Evolutionary conservation across 192 early-diverging fungal genomes (phyloP).

Genomic region (Fimicolochytrium jonesii): DNA sequence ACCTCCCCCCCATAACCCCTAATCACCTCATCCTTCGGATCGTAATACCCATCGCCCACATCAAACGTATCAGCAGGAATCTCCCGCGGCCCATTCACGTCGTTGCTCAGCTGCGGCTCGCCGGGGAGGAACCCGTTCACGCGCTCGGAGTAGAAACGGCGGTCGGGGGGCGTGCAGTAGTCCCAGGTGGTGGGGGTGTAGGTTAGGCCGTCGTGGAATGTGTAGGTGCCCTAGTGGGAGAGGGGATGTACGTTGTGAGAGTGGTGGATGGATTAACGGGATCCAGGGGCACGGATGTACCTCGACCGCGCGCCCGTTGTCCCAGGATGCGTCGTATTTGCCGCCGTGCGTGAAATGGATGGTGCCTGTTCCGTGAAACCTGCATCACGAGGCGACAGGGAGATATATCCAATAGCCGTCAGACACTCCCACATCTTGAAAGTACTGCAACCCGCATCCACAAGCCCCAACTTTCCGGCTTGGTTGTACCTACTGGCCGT

Average conservation of each 20-base stretch:
- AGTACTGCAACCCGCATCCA: too few species aligned
- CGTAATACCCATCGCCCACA: constrained; percentile 38
- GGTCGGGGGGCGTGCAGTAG: constrained; percentile 50
- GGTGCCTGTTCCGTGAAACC: constrained; percentile 55
- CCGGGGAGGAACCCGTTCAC: constrained; percentile 44
- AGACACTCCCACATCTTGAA: too few species aligned
- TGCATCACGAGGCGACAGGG: too few species aligned
- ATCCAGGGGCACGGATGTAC: too few species aligned
- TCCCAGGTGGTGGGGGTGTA: constrained; percentile 48
- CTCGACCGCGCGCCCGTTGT: constrained; percentile 37
- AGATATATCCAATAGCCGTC: background rate
- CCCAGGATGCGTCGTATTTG: constrained; percentile 51
- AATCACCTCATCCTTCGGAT: constrained; percentile 9
- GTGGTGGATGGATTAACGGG: too few species aligned
- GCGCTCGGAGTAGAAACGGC: constrained; percentile 51
- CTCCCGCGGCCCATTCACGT: constrained; percentile 1
- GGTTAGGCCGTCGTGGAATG: constrained; percentile 50
- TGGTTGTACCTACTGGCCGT: constrained; percentile 50
- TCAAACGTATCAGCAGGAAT: constrained; percentile 29
- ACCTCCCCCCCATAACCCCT: constrained; percentile 22
- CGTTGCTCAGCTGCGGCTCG: constrained; percentile 36
- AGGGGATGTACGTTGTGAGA: too few species aligned
- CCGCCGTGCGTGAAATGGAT: constrained; percentile 52
- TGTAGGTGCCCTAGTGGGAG: constrained; percentile 42
- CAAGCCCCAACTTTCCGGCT: too few species aligned